Base-by-base conservation (phyloP, 1,284 basidiomycete species). In the Microbotryum scabiosae region DNA sequence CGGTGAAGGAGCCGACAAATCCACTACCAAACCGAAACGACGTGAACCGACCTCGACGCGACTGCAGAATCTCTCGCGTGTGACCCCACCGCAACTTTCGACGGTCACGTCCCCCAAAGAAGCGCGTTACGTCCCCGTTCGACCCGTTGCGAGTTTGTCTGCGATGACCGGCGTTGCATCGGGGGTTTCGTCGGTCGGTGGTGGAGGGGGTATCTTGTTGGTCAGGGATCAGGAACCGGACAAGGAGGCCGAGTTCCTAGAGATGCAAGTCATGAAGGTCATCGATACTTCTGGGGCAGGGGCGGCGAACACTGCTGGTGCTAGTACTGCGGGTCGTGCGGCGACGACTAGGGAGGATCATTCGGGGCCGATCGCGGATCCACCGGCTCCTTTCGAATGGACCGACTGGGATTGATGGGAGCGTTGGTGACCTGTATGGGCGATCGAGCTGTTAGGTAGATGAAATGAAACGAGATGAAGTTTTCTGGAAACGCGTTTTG, bases 41-140 rank as follows among this genome's bases (percentile, higher is more conserved):
- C 50, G 63, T 18, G 93, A 97, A 72, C 84, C 89, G 0, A 77
- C 81, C 2, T 87, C 81, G 16, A 90, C 94, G 76, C 82, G 79
- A 61, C 78, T 93, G 20, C 78, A 83, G 32, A 99, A 99, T 79
- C 87, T 97, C 73, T 88, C 92, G 16, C 86, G 96, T 56, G 90
- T 97, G 21, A 92, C 88, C 1, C 90, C 94, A 20, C 84, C 86
- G 1, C 96, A 99, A 75, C 79, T 96, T 41, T 80, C 84, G 23
- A 85, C 88, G 76, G 83, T 98, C 72, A 81, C 82, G 50, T 96
- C 97, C 82, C 85, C 90, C 0, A 59, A 79, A 1, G 84, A 86
- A 12, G 80, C 84, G 21, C 83, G 91, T 57, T 97, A 90, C 75
- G 85, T 87, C 64, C 93, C 94, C n/a, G 87, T 97, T 16, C 84